phyloP scores from a whole-genome alignment of 148 eudicot genomes.

The Arbutus unedo region DNA sequence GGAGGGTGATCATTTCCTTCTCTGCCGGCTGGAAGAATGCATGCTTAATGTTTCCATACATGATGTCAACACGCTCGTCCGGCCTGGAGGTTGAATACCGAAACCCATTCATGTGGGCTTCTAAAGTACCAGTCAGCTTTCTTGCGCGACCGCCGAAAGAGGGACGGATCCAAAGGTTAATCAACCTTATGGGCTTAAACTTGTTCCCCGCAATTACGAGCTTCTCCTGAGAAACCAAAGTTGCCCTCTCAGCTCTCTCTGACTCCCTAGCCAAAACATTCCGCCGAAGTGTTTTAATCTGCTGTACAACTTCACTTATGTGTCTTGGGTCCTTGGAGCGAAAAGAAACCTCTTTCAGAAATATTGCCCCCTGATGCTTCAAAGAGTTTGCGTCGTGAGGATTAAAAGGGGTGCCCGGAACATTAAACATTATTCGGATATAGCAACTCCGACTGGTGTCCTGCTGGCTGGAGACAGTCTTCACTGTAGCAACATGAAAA shows the following conservation, averaged over 20 bases:
- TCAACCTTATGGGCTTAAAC: constrained; percentile 74
- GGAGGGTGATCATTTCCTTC: constrained; percentile 87
- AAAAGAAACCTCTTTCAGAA: constrained; percentile 79
- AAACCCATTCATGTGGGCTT: constrained; percentile 80
- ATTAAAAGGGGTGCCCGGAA: constrained; percentile 73
- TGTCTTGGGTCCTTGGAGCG: constrained; percentile 90
- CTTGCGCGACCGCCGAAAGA: constrained; percentile 79
- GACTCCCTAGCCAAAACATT: constrained; percentile 81
- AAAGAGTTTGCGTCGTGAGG: constrained; percentile 67
- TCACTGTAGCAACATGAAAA: constrained; percentile 82
- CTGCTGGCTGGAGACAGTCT: constrained; percentile 85
- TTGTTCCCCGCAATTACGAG: constrained; percentile 61
- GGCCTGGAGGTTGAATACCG: constrained; percentile 77
- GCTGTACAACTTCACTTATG: constrained; percentile 76
- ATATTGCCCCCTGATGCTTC: constrained; percentile 69
- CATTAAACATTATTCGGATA: constrained; percentile 73
- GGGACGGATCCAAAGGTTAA: constrained; percentile 84
- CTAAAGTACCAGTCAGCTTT: constrained; percentile 67
- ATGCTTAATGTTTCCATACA: constrained; percentile 81
- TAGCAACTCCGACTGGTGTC: constrained; percentile 81
- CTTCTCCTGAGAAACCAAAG: constrained; percentile 84
- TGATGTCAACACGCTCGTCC: constrained; percentile 72
- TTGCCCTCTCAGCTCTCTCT: constrained; percentile 93
- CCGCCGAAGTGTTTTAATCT: constrained; percentile 71
- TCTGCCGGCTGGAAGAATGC: constrained; percentile 98